Evolutionary conservation across 257 asterid species (phyloP).

Genomic region (Primulina eburnea): DNA sequence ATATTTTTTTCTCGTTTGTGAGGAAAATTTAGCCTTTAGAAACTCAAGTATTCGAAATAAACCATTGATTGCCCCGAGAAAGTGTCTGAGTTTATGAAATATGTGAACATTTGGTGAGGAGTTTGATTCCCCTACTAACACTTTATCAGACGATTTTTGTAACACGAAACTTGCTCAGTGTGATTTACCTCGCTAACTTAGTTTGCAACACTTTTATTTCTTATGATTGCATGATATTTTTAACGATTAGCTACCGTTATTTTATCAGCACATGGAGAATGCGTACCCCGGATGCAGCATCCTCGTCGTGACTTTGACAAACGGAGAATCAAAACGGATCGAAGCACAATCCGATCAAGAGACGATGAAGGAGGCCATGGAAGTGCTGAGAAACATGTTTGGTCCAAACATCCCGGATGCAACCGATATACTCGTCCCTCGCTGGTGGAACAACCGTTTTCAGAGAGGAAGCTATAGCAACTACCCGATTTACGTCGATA

Average conservation of each 20-base stretch:
- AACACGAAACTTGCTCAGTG: no score
- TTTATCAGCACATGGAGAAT: slow-evolving; percentile 88
- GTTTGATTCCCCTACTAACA: no score
- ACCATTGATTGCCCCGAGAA: no score
- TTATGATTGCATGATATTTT: not conserved
- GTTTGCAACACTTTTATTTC: no score
- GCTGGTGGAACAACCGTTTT: slow-evolving; percentile 94
- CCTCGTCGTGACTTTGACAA: slow-evolving; percentile 83
- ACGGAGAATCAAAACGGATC: slow-evolving; percentile 81
- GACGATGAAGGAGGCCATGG: slow-evolving; percentile 85
- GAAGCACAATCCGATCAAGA: slow-evolving; percentile 81
- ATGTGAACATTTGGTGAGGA: no score
- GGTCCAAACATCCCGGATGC: slow-evolving; percentile 76
- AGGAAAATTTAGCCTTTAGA: no score
- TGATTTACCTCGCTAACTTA: no score
- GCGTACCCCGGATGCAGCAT: slow-evolving; percentile 90
- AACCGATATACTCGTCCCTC: slow-evolving; percentile 73
- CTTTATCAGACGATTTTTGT: no score
- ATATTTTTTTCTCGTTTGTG: not conserved
- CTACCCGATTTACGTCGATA: slow-evolving; percentile 65
- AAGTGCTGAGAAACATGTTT: slow-evolving; percentile 79
- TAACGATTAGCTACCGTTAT: not conserved
- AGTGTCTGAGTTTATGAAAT: no score
- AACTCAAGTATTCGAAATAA: not conserved
- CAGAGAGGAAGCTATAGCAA: slow-evolving; percentile 93